Percentiles rank a stretch among this genome's conserved stretches.
Evolutionary conservation across 257 asterid genomes (phyloP).

Genomic region (Nicotiana benthamiana): DNA sequence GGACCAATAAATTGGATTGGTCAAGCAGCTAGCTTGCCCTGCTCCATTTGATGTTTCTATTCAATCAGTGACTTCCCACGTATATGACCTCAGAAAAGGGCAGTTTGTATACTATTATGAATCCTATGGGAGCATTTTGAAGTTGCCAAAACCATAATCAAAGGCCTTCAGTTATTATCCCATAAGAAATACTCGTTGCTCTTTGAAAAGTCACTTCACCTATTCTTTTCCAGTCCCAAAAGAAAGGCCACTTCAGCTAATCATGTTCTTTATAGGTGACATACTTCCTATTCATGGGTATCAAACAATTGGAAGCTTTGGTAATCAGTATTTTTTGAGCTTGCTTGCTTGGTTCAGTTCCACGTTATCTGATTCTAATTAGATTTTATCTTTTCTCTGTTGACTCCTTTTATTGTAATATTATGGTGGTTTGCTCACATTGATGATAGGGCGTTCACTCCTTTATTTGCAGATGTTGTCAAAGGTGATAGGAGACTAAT

Average conservation of each 20-base stretch:
- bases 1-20: not conserved
- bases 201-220: not conserved
- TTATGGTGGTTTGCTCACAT: not conserved
- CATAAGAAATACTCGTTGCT: not conserved
- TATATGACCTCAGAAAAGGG: not conserved
- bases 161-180: not conserved
- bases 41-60: not conserved
- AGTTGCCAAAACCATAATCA: not conserved
- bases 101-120: not conserved
- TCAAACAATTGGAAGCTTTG: not conserved
- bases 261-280: not conserved
- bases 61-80: not conserved
- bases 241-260: not conserved
- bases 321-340: not conserved
- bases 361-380: not conserved
- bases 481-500: constrained; percentile 76
- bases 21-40: not conserved
- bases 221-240: not conserved
- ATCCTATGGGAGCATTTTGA: not conserved
- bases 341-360: not conserved
- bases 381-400: not conserved
- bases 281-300: not conserved
- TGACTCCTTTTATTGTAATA: not conserved
- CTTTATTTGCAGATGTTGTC: constrained; percentile 49
- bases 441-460: constrained; percentile 4